phyloP scores from a whole-genome alignment of 306 rosid genomes.

The Ziziphus jujuba region DNA sequence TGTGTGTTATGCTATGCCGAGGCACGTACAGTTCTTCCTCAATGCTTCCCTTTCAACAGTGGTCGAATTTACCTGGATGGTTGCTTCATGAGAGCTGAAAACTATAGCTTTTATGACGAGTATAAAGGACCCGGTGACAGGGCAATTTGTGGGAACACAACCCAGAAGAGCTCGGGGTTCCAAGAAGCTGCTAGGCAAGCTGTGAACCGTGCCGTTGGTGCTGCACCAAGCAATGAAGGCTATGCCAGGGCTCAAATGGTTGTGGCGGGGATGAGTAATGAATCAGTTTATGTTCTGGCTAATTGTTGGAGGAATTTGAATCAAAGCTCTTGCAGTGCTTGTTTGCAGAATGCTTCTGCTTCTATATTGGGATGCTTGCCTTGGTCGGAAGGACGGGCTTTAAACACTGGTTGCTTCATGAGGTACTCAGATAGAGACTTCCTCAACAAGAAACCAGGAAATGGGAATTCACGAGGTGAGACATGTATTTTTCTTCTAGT shows the following conservation, averaged over 20 bases:
- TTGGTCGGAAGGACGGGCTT: slow-evolving; percentile 70
- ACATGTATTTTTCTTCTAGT: neutral
- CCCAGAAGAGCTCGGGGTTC: slow-evolving; percentile 45
- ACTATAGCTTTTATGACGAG: slow-evolving; percentile 70
- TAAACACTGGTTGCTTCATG: slow-evolving; percentile 88
- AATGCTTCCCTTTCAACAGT: slow-evolving; percentile 68
- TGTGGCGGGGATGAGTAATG: slow-evolving; percentile 40
- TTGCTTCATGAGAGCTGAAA: slow-evolving; percentile 89
- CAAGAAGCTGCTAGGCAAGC: slow-evolving; percentile 47
- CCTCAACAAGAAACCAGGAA: slow-evolving; percentile 53
- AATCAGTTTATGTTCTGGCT: slow-evolving; percentile 65
- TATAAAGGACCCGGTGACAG: slow-evolving; percentile 52
- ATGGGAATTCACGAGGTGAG: slow-evolving; percentile 55
- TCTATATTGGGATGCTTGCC: slow-evolving; percentile 73
- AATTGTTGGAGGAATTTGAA: slow-evolving; percentile 82
- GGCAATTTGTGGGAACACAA: slow-evolving; percentile 58
- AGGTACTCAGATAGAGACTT: slow-evolving; percentile 79
- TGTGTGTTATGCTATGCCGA: slow-evolving; percentile 82
- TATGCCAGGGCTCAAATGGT: slow-evolving; percentile 46
- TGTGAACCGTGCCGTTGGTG: slow-evolving; percentile 41
- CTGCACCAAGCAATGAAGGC: slow-evolving; percentile 50
- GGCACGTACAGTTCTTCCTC: slow-evolving; percentile 78
- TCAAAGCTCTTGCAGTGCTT: slow-evolving; percentile 60
- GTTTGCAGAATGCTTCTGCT: slow-evolving; percentile 71
- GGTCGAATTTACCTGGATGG: slow-evolving; percentile 87